Conservation (phyloP, 139 green algal species). For the Auxenochlorella pyrenoidosa region DNA sequence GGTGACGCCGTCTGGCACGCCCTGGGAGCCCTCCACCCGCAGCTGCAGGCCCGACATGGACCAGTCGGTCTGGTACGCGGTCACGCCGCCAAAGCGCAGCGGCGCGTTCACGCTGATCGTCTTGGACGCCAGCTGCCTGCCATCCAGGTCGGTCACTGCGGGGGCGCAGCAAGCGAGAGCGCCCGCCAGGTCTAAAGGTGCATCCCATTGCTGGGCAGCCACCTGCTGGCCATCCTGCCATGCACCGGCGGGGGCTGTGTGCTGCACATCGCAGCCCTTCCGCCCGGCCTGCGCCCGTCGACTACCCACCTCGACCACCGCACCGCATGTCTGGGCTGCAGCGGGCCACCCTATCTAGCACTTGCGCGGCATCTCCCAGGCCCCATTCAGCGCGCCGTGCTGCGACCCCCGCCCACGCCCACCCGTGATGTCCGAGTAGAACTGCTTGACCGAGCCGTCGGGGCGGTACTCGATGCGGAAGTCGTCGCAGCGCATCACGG, state of each 20-base stretch:
- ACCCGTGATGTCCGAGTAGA: slow-evolving; percentile 84
- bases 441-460: slow-evolving; percentile 92
- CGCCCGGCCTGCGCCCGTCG: no score
- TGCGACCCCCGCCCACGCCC: not conserved
- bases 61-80: slow-evolving; percentile 94
- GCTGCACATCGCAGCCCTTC: no score
- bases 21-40: slow-evolving; percentile 40
- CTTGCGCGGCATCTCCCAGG: not conserved
- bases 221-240: not conserved
- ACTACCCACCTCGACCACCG: no score
- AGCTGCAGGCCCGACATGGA: slow-evolving; percentile 84
- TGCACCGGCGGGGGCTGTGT: no score
- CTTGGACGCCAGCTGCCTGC: slow-evolving; percentile 15
- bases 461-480: slow-evolving; percentile 95
- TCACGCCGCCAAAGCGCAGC: slow-evolving; percentile 79
- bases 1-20: slow-evolving; percentile 37
- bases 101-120: slow-evolving; percentile 94
- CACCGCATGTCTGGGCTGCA: no score
- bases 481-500: slow-evolving; percentile 84
- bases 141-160: slow-evolving; percentile 39
- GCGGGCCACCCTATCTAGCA: no score
- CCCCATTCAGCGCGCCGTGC: not conserved
- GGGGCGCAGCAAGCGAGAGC: not conserved
- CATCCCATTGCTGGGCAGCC: not conserved
- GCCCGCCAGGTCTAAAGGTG: no score